phyloP scores from a whole-genome alignment of 495 filamentous ascomycete species.

The Talaromyces liani region DNA sequence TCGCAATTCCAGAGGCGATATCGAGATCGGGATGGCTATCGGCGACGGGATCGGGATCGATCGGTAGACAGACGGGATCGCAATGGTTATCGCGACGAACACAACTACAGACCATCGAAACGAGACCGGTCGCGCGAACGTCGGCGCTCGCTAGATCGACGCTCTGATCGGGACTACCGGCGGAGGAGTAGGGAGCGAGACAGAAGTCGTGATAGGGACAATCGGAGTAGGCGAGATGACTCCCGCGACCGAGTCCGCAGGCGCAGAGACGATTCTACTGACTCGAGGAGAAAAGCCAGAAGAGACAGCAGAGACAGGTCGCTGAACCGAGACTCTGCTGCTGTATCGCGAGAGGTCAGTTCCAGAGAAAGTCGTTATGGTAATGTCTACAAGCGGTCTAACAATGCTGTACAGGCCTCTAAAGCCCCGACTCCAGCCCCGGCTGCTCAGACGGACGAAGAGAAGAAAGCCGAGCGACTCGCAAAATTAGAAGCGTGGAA shows the following conservation, averaged over 20 bases:
- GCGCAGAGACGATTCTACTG: constrained; percentile 70
- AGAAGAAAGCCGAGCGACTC: constrained; percentile 76
- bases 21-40: constrained; percentile 49
- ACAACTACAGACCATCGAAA: constrained; percentile 52
- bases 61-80: constrained; percentile 64
- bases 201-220: constrained; percentile 66
- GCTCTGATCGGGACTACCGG: constrained; percentile 51
- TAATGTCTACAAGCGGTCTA: not conserved
- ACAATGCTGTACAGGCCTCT: constrained; percentile 23
- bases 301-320: constrained; percentile 55
- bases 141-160: constrained; percentile 51
- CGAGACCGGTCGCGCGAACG: constrained; percentile 61
- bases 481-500: constrained; percentile 90
- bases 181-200: constrained; percentile 68
- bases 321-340: constrained; percentile 29
- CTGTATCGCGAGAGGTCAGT: constrained; percentile 42
- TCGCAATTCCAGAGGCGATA: constrained; percentile 44
- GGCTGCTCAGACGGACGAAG: constrained; percentile 59
- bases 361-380: constrained; percentile 23
- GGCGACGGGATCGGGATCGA: constrained; percentile 65
- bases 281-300: constrained; percentile 62
- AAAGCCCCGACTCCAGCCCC: constrained; percentile 42
- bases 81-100: constrained; percentile 60
- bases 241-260: constrained; percentile 64
- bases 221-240: constrained; percentile 70